Percentiles rank a stretch among this genome's conserved stretches.
Evolutionary conservation across 139 green algal species (phyloP).

Genomic region (Trebouxia sp.): DNA sequence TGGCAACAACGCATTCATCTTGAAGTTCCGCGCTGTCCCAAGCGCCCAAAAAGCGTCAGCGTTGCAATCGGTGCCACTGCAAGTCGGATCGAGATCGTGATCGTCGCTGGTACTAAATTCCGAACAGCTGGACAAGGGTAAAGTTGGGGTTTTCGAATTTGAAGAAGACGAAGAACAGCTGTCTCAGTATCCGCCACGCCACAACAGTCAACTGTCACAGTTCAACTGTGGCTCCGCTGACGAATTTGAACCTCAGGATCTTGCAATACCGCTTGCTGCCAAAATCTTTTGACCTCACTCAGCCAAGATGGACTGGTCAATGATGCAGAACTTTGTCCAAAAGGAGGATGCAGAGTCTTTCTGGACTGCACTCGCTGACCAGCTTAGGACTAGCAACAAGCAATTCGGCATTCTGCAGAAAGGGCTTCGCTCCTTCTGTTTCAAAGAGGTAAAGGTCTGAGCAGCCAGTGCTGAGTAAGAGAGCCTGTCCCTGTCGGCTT

Average conservation of each 20-base stretch:
- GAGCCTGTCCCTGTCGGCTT: no score
- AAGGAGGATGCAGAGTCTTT: background rate
- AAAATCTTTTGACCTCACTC: background rate
- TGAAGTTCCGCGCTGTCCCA: no score
- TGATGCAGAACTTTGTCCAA: background rate
- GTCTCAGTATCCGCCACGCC: no score
- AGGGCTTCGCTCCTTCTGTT: slow-evolving; percentile 18
- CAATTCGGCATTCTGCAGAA: slow-evolving; percentile 25
- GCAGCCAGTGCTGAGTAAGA: no score
- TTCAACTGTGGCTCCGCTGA: no score
- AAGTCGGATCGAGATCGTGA: background rate
- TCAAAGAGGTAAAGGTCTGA: slow-evolving; percentile 10
- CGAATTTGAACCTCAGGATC: no score
- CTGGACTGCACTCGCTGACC: background rate
- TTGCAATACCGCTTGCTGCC: no score
- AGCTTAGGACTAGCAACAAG: background rate
- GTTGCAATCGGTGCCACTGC: no score
- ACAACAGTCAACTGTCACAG: no score
- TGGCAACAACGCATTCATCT: background rate
- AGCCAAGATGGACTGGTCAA: background rate
- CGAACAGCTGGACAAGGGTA: background rate
- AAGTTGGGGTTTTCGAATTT: background rate
- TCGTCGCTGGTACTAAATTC: background rate
- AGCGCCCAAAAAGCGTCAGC: no score
- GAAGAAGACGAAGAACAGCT: no score